Evolutionary conservation across 768 basidiomycete species (phyloP).

Genomic region (Boletus edulis): DNA sequence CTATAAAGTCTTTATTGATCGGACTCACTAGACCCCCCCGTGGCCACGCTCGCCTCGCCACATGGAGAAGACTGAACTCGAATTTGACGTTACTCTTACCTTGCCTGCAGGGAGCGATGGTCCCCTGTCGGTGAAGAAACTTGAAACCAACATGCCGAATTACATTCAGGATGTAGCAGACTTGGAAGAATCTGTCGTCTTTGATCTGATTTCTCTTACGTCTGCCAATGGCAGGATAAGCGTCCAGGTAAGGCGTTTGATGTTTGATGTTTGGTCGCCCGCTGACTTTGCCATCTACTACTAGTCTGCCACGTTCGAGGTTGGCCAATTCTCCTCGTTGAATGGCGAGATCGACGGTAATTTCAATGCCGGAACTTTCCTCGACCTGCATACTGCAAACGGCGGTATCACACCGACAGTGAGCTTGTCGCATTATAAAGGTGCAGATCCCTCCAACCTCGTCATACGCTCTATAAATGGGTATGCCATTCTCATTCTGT

Average conservation of each 20-base stretch:
- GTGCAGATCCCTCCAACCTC: conserved; percentile 28
- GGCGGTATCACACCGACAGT: conserved; percentile 39
- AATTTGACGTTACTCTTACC: conserved; percentile 36
- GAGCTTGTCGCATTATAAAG: conserved; percentile 31
- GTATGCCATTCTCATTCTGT: conserved; percentile 27
- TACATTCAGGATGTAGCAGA: conserved; percentile 38
- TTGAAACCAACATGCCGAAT: conserved; percentile 43
- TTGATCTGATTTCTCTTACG: conserved; percentile 35
- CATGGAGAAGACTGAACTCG: conserved; percentile 17
- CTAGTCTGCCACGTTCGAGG: conserved; percentile 34
- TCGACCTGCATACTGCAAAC: conserved; percentile 40
- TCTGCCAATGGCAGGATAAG: conserved; percentile 37
- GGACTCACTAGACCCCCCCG: conserved; percentile 32
- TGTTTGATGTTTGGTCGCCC: neutral
- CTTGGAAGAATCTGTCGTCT: conserved; percentile 34
- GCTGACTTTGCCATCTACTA: neutral
- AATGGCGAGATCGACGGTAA: conserved; percentile 47
- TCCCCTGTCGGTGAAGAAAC: conserved; percentile 35
- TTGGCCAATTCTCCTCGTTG: conserved; percentile 33
- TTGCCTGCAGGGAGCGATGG: conserved; percentile 33
- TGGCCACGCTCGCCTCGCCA: neutral
- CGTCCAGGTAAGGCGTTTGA: conserved; percentile 29
- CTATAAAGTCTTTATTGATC: neutral
- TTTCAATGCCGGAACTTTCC: conserved; percentile 35
- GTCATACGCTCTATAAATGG: conserved; percentile 40